A percentile compares a stretch with the other conserved stretches of the same genome.
Conservation (phyloP, 345 rosid genomes). For the Barbarea vulgaris region DNA sequence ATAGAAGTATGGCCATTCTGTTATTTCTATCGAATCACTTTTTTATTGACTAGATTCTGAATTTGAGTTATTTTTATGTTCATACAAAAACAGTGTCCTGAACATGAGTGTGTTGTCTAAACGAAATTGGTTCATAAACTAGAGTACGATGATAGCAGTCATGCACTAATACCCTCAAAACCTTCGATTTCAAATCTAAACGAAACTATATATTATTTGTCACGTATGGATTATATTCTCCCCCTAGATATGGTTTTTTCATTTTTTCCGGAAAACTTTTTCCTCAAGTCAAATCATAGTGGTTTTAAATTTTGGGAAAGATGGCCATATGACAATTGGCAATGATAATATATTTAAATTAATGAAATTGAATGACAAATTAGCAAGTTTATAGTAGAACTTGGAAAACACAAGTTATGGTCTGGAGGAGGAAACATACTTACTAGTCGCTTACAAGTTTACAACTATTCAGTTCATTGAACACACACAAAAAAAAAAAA, state of each 20-base stretch:
- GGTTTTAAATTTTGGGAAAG: neutral
- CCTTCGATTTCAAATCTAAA: too few relatives aligned
- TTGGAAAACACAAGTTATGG: neutral
- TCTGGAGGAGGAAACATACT: neutral
- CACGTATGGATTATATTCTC: neutral
- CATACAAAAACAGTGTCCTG: too few relatives aligned
- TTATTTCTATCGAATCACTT: neutral
- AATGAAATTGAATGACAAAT: too few relatives aligned
- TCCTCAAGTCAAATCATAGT: neutral
- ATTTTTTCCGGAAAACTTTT: neutral
- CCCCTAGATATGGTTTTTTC: neutral
- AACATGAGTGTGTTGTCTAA: too few relatives aligned
- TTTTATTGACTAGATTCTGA: neutral
- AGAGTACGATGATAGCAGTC: too few relatives aligned
- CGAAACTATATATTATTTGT: too few relatives aligned
- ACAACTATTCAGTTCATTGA: neutral
- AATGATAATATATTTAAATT: too few relatives aligned
- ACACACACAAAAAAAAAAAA: too few relatives aligned
- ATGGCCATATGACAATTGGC: neutral
- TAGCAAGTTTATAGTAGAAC: too few relatives aligned
- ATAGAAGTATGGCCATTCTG: neutral
- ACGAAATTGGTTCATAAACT: too few relatives aligned
- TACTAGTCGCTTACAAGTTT: neutral
- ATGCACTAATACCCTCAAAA: neutral
- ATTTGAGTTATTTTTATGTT: too few relatives aligned